Evolutionary conservation across 108 stramenopile species (phyloP), one percentile per base, ranked within the genome.

Genomic region (Aurantiochytrium sp.): DNA sequence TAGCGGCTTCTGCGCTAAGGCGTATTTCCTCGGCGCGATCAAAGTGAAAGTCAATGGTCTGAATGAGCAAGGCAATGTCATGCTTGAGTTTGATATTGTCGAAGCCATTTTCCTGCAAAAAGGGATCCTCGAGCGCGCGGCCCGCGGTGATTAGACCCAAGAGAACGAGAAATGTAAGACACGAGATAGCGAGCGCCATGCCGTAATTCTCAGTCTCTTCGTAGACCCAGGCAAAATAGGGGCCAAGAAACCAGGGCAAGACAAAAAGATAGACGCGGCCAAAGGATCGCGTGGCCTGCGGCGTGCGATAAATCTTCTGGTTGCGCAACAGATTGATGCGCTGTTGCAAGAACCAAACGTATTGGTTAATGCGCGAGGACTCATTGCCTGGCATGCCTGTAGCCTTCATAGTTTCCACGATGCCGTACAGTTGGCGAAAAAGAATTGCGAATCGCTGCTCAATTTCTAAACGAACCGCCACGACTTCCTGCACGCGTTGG

Each of bases 171-270:
- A 83, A 83, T 6, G 76, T 83, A 18, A 83, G 76, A 35, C 49
- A 47, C 6, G 49, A 53, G 4, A 83, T 47, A 18, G 76, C 76
- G 0, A 83, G 45, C n/a, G 76, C 76, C 45, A 83, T 53, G 6
- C 76, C 76, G 51, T 53, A 53, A 35, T 47, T 53, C 10, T 12
- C 76, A 12, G 76, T 25, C 28, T 53, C 14, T 45, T 83, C 51
- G 51, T 83, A 83, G 51, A 83, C 51, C 76, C 76, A 83, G n/a
- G 49, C 76, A 83, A 83, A 83, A 28, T 83, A 83, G 1, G 76
- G 76, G 3, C 76, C 76, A 23, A 83, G n/a, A 23, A 83, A 83
- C 76, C 76, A 83, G 49, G 76, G 76, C 76, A 83, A 23, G 0
- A 83, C 51, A 28, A 83, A 83, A 5, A 83, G 49, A 23, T 83